Percentiles rank a stretch among this genome's conserved stretches.
phyloP scores from a whole-genome alignment of 306 rosid species.

The Dalbergia oliveri region DNA sequence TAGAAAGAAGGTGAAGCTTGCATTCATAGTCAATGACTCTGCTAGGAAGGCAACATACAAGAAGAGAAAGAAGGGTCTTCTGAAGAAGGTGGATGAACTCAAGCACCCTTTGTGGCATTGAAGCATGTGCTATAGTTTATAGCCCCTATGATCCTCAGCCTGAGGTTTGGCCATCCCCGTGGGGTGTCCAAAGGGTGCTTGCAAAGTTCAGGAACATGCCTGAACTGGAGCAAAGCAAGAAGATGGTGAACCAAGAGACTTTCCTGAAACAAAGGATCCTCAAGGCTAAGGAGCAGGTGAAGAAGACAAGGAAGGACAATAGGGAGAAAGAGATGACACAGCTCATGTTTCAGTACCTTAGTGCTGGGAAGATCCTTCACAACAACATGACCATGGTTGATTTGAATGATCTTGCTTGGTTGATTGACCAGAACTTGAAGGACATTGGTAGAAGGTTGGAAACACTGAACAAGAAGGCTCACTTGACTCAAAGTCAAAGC shows the following conservation, averaged over 20 bases:
- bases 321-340: constrained; percentile 39
- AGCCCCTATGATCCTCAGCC: constrained; percentile 45
- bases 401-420: constrained; percentile 38
- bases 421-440: constrained; percentile 43
- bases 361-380: constrained; percentile 14
- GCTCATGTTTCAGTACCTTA: constrained; percentile 40
- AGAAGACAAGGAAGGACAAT: constrained; percentile 28
- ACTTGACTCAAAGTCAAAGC: background rate
- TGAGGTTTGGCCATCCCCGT: constrained; percentile 48
- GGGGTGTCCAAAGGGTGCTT: constrained; percentile 34
- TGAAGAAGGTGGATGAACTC: constrained; percentile 54
- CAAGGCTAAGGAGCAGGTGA: constrained; percentile 38
- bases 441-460: constrained; percentile 32
- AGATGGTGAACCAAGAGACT: constrained; percentile 49
- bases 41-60: constrained; percentile 49
- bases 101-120: constrained; percentile 51
- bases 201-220: constrained; percentile 38
- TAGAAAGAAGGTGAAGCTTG: constrained; percentile 51
- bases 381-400: constrained; percentile 16
- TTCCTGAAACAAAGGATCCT: constrained; percentile 36
- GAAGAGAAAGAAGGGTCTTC: constrained; percentile 48
- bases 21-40: constrained; percentile 47
- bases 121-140: constrained; percentile 50
- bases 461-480: background rate
- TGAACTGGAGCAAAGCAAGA: constrained; percentile 43